Conservation (phyloP, 2,329 filamentous ascomycete genomes). For the Metarhizium rileyi region DNA sequence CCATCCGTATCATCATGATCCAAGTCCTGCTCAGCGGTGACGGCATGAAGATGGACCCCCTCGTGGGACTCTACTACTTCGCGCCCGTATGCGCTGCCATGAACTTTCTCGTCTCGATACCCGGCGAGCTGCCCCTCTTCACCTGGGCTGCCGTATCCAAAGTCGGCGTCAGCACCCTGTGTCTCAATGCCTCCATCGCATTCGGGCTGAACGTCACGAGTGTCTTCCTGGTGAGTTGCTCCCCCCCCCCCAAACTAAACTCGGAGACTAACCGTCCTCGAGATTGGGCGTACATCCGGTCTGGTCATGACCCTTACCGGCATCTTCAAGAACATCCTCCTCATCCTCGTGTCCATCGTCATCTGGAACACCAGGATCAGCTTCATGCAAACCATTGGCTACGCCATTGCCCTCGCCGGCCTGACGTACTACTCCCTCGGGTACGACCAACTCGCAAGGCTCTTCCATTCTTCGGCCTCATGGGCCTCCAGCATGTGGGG, state of each 20-base stretch:
- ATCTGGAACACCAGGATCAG: conserved; percentile 69
- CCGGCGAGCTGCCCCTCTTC: conserved; percentile 60
- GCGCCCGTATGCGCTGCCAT: conserved; percentile 75
- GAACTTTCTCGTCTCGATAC: conserved; percentile 62
- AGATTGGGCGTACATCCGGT: conserved; percentile 84
- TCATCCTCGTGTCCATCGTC: conserved; percentile 66
- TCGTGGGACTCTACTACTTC: conserved; percentile 85
- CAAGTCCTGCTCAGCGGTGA: conserved; percentile 68
- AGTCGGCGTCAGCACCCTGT: conserved; percentile 54
- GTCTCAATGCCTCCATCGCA: conserved; percentile 67
- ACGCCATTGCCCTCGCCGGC: conserved; percentile 54
- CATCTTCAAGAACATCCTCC: conserved; percentile 80
- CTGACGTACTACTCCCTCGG: conserved; percentile 40
- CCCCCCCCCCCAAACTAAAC: background rate
- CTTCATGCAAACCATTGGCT: conserved; percentile 64
- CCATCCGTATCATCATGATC: conserved; percentile 74
- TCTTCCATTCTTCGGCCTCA: conserved; percentile 12
- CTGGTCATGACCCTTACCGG: conserved; percentile 78
- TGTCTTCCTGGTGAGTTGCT: conserved; percentile 69
- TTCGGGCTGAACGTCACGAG: conserved; percentile 76
- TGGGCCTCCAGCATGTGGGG: conserved; percentile 16
- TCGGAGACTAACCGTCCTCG: conserved; percentile 7
- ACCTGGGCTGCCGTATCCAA: conserved; percentile 54
- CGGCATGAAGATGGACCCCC: conserved; percentile 77
- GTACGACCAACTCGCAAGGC: conserved; percentile 22